Evolutionary conservation across 129 eudicot genomes (phyloP).

Genomic region (Arctium minus): DNA sequence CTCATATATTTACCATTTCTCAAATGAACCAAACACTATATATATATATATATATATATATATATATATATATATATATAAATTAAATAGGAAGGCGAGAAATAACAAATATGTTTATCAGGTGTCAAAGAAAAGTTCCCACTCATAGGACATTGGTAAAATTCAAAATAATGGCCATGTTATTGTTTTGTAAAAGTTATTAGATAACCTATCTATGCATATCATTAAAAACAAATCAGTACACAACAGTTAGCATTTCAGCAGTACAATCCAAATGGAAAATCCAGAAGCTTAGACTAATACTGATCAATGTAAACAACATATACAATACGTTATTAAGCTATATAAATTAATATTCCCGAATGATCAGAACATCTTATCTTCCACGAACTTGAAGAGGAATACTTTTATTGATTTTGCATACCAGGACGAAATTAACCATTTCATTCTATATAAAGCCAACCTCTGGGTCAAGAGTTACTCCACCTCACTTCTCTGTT

Average conservation of each 20-base stretch:
- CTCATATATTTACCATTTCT: too few species aligned
- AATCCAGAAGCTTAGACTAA: background rate
- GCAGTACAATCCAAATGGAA: background rate
- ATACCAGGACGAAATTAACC: background rate
- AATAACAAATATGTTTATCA: background rate
- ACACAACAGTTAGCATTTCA: background rate
- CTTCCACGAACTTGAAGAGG: background rate
- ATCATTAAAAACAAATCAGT: background rate
- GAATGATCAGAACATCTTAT: background rate
- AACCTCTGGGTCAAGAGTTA: background rate
- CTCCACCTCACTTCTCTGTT: background rate
- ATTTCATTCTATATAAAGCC: background rate
- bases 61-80: too few species aligned
- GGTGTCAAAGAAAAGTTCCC: background rate
- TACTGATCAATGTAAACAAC: background rate
- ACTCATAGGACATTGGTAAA: background rate
- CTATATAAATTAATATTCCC: background rate
- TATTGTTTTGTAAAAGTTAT: too few species aligned
- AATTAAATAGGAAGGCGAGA: background rate
- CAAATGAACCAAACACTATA: too few species aligned
- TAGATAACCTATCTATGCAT: background rate
- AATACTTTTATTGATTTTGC: background rate
- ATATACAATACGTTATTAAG: background rate
- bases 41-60: too few species aligned
- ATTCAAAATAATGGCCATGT: background rate